Base-by-base conservation (phyloP, 352 stramenopile species). In the Phytophthora melonis region DNA sequence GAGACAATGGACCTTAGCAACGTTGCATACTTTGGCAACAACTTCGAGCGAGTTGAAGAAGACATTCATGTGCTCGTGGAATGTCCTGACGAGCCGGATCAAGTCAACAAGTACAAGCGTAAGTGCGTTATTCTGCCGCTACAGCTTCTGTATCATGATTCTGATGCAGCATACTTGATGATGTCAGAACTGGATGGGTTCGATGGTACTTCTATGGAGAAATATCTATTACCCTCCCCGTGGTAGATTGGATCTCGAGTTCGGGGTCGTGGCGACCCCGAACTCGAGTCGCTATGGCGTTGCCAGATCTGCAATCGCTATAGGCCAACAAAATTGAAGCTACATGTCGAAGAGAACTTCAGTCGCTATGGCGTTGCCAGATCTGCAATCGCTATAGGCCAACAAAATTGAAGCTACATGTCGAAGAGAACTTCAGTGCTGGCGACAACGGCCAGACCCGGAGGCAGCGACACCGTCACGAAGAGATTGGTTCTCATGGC, bases 51-150 rank as follows among this genome's bases (percentile, higher is more conserved):
- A 66, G 60, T 7, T 19, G 30, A 68, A 1, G 10, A 59, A 73
- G 71, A 78, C 54, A 78, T 74, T 16, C 70, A 77, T 53, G 60
- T 74, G 52, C 60, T 77, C 18, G 70, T 77, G 70, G 55, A 77
- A 60, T 60, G 49, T 68, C 61, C 61, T 27, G 61, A 59, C 53
- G 61, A 69, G 34, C 63, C 63, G 5, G 63, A 63, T 58, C 36
- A 70, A 70, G 52, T 69, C 63, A 63, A 21, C 63, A 58, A 58
- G 53, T 70, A 70, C 53, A 70, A 63, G 36, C 41, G 63, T 63
- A 75, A 75, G 68, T 75, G 68, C 68, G 54, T 70, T 70, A 63
- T 66, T 75, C 61, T 75, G 39, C 55, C 27, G 7, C 45, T 27
- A 75, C 45, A 66, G 66, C 59, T 30, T 30, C 25, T 30, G 25